Evolutionary conservation across 1,284 basidiomycete species (phyloP), one percentile per base, ranked within the genome.

Genomic region (Melampsora allii-populina): DNA sequence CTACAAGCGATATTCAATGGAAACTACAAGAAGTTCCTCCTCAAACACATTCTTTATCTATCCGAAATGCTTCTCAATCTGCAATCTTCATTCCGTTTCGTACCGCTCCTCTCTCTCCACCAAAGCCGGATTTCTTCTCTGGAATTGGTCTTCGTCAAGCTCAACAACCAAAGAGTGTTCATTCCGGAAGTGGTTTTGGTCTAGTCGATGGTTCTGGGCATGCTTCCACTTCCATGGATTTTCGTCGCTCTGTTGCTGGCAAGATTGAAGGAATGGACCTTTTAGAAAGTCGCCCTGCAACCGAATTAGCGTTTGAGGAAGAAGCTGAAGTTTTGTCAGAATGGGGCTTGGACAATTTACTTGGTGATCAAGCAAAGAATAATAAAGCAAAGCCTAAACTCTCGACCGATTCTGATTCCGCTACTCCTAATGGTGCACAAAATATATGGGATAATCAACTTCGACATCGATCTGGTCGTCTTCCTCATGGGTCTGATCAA

Each of bases 41-140:
- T 12, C n/a, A 56, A 50, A 60, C 48, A 31, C n/a, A 33, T 31
- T 39, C 48, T 29, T 33, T 21, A 21, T 24, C 53, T 50, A n/a
- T 36, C 31, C 61, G 63, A 36, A 48, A 73, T 42, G 69, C 69
- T 4, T 42, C 69, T 48, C 39, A 65, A 39, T 73, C 69, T 17
- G 69, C 69, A 9, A 73, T 73, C 53, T 73, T 73, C 48, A 73
- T 73, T 24, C 69, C 69, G 36, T 73, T 65, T 42, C 48, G 69
- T 7, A 17, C 50, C n/a, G 50, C 50, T 56, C 50, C 50, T 29
- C 61, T 46, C 45, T 39, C 60, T 56, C 27, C 61, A 17, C 39
- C 69, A 19, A 73, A 60, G 31, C 63, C 48, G 21, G 69, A 73
- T 42, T 73, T 73, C 39, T 65, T 73, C 29, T 65, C 69, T 19